Evolutionary conservation across 768 basidiomycete genomes (phyloP).

Genomic region (Boletus vermiculosoides): DNA sequence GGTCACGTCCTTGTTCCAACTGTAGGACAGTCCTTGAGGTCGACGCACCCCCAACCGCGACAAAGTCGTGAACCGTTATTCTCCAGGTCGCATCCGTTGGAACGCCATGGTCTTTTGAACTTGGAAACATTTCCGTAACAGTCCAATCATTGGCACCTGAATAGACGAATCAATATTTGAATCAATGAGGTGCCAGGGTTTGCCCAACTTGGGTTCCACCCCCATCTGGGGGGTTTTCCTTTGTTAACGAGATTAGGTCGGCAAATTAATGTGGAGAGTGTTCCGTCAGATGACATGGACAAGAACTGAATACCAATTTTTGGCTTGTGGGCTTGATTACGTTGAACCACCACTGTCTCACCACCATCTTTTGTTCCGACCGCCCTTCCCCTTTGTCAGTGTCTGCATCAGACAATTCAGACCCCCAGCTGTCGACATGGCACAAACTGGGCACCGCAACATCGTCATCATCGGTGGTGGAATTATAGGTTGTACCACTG

Average conservation of each 20-base stretch:
- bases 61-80: conserved; percentile 25
- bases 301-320: background rate
- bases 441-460: conserved; percentile 25
- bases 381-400: background rate
- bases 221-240: background rate
- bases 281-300: background rate
- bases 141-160: background rate
- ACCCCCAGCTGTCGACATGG: conserved; percentile 11
- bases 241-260: background rate
- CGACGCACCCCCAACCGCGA: background rate
- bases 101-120: background rate
- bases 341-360: background rate
- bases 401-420: background rate
- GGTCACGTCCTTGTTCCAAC: conserved; percentile 22
- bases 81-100: background rate
- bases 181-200: background rate
- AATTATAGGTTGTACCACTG: conserved; percentile 81
- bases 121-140: background rate
- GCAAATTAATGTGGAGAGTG: background rate
- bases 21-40: conserved; percentile 1
- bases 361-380: background rate
- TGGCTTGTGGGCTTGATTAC: background rate
- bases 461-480: conserved; percentile 85
- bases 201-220: background rate
- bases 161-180: background rate